phyloP scores from a whole-genome alignment of 2,329 filamentous ascomycete genomes.

The Epichloe uncinata region DNA sequence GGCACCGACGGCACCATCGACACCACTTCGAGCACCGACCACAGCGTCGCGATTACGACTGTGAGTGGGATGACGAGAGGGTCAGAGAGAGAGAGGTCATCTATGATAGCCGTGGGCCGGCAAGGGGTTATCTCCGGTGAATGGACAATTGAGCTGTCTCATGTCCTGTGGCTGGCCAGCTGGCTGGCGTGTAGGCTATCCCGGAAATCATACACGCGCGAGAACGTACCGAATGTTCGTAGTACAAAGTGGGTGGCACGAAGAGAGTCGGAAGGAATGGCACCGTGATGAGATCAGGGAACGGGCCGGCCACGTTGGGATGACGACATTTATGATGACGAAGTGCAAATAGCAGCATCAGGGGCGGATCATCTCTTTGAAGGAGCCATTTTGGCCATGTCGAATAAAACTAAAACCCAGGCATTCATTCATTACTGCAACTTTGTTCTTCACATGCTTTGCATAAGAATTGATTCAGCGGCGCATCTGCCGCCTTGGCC shows the following conservation, averaged over 20 bases:
- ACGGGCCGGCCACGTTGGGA: not conserved
- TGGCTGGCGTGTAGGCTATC: too few relatives aligned
- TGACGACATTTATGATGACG: not conserved
- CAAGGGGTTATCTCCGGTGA: conserved; percentile 16
- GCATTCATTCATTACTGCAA: not conserved
- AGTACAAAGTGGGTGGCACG: too few relatives aligned
- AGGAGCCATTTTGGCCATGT: too few relatives aligned
- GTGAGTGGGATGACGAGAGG: conserved; percentile 44
- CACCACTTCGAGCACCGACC: conserved; percentile 17
- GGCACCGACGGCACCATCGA: conserved; percentile 28
- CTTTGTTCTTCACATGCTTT: not conserved
- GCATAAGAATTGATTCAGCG: rapidly evolving
- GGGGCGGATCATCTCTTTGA: too few relatives aligned
- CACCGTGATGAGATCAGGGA: not conserved
- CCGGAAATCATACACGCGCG: not conserved
- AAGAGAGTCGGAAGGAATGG: not conserved
- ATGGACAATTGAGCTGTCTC: not conserved
- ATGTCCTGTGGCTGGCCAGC: not conserved
- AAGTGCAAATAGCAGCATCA: not conserved
- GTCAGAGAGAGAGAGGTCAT: conserved; percentile 56
- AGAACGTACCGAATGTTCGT: not conserved
- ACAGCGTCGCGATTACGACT: conserved; percentile 13
- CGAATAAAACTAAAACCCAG: too few relatives aligned
- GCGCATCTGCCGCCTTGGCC: too few relatives aligned
- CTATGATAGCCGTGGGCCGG: conserved; percentile 36